Evolutionary conservation across 129 eudicot genomes (phyloP), one percentile per base, ranked within the genome.

Genomic region (Escallonia rubra): DNA sequence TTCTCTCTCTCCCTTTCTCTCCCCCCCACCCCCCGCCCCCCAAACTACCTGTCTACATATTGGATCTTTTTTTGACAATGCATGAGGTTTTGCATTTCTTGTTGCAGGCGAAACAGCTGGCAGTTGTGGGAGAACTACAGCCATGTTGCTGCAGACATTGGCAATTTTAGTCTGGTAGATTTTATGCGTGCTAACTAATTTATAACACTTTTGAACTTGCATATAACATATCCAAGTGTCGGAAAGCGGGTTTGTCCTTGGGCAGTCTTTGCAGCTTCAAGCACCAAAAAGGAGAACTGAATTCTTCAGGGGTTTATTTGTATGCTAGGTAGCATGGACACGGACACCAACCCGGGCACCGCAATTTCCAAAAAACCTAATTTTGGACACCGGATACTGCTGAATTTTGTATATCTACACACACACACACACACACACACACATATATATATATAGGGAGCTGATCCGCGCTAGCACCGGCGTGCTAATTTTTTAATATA

Each of bases 61-160:
- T 13, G 9, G 10, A 61, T 61, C 10, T 6, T 46, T 46, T 6
- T 46, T 46, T 46, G 50, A 46, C 50, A 49, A 39, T 58, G 3
- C 46, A 12, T 42, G 23, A 58, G 5, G 5, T 42, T 13, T 54
- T 38, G 50, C 64, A 3, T 50, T 16, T 6, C 48, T 52, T 63
- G 41, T 41, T 66, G 59, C 81, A 80, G 85, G 76, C 75, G 99
- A 42, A 83, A 87, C 62, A 94, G 93, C 85, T 94, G 99, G 99
- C 95, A 94, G 62, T 77, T 94, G 95, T 94, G 99, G 99, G 93
- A 89, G 61, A 89, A 94, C 63, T 94, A 67, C 72, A 82, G 99
- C 67, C 78, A 81, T 43, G 93, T 94, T 61, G 93, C 99, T 9
- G 96, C 87, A 10, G 93, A 94, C 74, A 72, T 59, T 68, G 96